Conservation (phyloP, 306 rosid species). For the Comarum palustre region DNA sequence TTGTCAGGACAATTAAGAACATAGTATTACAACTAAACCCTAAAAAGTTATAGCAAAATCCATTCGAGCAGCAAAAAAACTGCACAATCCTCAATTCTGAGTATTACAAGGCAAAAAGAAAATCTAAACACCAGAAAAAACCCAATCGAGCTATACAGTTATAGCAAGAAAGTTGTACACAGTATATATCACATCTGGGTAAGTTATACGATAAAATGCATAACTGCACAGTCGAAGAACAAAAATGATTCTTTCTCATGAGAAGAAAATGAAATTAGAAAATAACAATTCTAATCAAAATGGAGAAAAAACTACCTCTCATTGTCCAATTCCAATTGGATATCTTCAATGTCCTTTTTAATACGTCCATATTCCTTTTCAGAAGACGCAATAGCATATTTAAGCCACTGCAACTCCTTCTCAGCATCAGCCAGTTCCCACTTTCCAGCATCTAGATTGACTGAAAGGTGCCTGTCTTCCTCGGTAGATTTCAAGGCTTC, state of each 20-base stretch:
- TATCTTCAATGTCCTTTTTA: slow-evolving; percentile 56
- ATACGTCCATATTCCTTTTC: slow-evolving; percentile 76
- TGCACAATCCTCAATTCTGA: too few species aligned
- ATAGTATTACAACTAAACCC: background rate
- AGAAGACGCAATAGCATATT: slow-evolving; percentile 58
- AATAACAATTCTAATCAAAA: background rate
- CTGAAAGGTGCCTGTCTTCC: slow-evolving; percentile 66
- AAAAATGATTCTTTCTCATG: background rate
- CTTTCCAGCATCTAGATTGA: slow-evolving; percentile 58
- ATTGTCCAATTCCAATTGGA: slow-evolving; percentile 57
- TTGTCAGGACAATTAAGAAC: slow-evolving; percentile 23
- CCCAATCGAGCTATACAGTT: background rate
- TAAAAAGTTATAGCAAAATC: too few species aligned
- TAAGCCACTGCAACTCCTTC: slow-evolving; percentile 84
- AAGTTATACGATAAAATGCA: background rate
- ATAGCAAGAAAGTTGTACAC: background rate
- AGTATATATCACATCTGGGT: background rate
- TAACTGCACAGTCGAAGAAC: background rate
- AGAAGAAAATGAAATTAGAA: background rate
- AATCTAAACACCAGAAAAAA: slow-evolving; percentile 3
- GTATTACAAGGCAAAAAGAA: background rate
- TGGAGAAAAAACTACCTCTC: slow-evolving; percentile 57
- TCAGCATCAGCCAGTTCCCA: slow-evolving; percentile 90
- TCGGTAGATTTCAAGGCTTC: slow-evolving; percentile 63
- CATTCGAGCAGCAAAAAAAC: too few species aligned